Evolutionary conservation across 768 basidiomycete genomes (phyloP).

Genomic region (Tulasnella sp.): DNA sequence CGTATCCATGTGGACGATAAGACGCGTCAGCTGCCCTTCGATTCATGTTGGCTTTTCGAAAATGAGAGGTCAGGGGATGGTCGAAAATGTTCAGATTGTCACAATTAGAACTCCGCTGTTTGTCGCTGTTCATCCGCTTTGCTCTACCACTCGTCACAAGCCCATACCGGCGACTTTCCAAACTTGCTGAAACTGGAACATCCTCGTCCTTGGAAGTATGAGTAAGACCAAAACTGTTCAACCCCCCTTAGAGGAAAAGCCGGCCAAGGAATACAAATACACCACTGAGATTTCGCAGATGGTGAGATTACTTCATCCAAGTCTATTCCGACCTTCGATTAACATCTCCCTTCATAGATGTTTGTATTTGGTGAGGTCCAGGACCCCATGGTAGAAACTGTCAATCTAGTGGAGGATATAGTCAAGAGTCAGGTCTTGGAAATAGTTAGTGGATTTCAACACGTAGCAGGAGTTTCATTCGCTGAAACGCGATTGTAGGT

Average conservation of each 20-base stretch:
- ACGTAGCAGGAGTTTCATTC: not conserved
- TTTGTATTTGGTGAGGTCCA: slow-evolving; percentile 95
- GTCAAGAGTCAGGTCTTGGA: slow-evolving; percentile 84
- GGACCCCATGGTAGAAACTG: slow-evolving; percentile 74
- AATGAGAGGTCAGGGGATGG: not conserved
- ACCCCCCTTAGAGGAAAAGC: slow-evolving; percentile 14
- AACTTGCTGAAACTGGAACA: too few relatives aligned
- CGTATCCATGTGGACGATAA: slow-evolving; percentile 43
- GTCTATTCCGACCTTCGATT: not conserved
- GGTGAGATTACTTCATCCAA: slow-evolving; percentile 34
- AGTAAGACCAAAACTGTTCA: slow-evolving; percentile 17
- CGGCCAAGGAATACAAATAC: slow-evolving; percentile 53
- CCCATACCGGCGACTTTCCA: not conserved
- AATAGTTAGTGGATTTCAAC: slow-evolving; percentile 40
- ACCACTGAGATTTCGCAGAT: slow-evolving; percentile 88
- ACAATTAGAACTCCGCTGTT: not conserved
- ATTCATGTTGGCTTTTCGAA: not conserved
- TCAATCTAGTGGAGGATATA: slow-evolving; percentile 91
- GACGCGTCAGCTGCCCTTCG: slow-evolving; percentile 31
- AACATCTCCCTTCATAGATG: slow-evolving; percentile 43
- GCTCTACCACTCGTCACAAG: not conserved
- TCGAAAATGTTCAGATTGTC: not conserved
- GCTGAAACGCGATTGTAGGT: slow-evolving; percentile 34
- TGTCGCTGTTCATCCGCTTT: not conserved
- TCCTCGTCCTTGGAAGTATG: slow-evolving; percentile 16